Percentiles rank a stretch among this genome's conserved stretches.
phyloP scores from a whole-genome alignment of 192 early-diverging fungal genomes.

The Chytriomyces sp. region DNA sequence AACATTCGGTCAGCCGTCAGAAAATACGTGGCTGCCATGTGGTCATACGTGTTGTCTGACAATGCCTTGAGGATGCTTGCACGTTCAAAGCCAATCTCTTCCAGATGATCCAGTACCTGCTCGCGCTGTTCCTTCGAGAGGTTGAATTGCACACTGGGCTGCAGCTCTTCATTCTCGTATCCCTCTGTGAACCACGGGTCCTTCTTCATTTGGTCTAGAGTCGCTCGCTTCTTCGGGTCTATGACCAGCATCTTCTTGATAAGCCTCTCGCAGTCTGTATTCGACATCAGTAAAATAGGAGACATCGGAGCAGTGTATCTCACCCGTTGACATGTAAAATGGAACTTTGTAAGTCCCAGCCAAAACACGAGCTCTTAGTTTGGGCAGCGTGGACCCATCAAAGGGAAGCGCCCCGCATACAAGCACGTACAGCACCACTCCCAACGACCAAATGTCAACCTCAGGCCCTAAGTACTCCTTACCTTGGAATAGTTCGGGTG shows the following conservation, averaged over 20 bases:
- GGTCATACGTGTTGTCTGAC: constrained; percentile 58
- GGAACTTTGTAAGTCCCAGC: constrained; percentile 65
- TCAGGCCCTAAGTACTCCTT: constrained; percentile 92
- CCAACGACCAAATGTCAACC: constrained; percentile 94
- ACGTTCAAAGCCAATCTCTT: constrained; percentile 63
- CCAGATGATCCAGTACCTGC: constrained; percentile 57
- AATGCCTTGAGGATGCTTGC: constrained; percentile 52
- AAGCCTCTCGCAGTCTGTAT: constrained; percentile 59
- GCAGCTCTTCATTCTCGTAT: constrained; percentile 49
- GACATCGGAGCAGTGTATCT: constrained; percentile 11
- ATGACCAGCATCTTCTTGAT: constrained; percentile 63
- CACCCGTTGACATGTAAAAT: constrained; percentile 67
- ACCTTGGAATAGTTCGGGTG: constrained; percentile 66
- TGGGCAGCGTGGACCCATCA: constrained; percentile 62
- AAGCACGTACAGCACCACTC: constrained; percentile 88
- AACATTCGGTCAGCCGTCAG: constrained; percentile 58
- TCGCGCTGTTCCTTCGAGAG: constrained; percentile 55
- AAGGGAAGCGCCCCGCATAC: constrained; percentile 73
- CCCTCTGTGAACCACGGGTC: constrained; percentile 66
- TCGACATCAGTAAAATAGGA: constrained; percentile 21
- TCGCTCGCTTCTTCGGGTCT: constrained; percentile 60
- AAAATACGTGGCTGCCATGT: constrained; percentile 63
- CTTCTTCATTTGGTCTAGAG: constrained; percentile 55
- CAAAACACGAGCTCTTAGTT: constrained; percentile 57
- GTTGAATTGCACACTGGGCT: constrained; percentile 25